Evolutionary conservation across 1,139 yeast species (phyloP).

Genomic region (Yamadazyma triangularis): DNA sequence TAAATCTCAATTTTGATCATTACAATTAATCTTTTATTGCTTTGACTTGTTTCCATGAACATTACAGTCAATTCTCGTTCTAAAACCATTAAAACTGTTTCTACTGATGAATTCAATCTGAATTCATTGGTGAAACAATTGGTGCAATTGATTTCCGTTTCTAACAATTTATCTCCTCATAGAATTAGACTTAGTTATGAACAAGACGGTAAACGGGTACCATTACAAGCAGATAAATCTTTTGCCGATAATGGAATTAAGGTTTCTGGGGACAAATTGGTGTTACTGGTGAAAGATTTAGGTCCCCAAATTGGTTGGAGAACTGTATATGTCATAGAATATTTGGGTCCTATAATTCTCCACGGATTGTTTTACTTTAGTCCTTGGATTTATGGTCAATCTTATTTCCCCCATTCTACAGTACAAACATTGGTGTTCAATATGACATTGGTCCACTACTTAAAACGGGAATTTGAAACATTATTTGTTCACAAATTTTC

Average conservation of each 20-base stretch:
- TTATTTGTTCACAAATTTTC: constrained; percentile 80
- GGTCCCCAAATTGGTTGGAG: constrained; percentile 95
- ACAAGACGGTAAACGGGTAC: constrained; percentile 26
- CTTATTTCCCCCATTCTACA: constrained; percentile 5
- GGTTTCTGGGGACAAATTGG: constrained; percentile 20
- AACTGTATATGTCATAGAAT: constrained; percentile 81
- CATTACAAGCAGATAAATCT: constrained; percentile 27
- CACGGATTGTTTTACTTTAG: constrained; percentile 55
- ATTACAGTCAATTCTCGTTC: constrained; percentile 39
- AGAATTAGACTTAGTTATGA: constrained; percentile 37
- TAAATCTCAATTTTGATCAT: too few relatives aligned
- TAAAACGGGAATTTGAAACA: constrained; percentile 87
- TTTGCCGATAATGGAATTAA: constrained; percentile 29
- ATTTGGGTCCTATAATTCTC: constrained; percentile 80
- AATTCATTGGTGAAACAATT: constrained; percentile 29
- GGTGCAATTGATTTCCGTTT: constrained; percentile 35
- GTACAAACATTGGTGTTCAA: constrained; percentile 12
- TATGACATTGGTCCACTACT: constrained; percentile 67
- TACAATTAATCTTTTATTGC: too few relatives aligned
- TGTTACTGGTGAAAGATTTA: constrained; percentile 62
- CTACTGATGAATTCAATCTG: constrained; percentile 31
- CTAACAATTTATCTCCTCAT: constrained; percentile 25
- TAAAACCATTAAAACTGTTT: constrained; percentile 37
- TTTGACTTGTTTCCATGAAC: too few relatives aligned
- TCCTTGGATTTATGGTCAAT: constrained; percentile 3